Percentiles rank a stretch among this genome's conserved stretches.
phyloP scores from a whole-genome alignment of 352 stramenopile genomes.

The Globisporangium carolinianum region DNA sequence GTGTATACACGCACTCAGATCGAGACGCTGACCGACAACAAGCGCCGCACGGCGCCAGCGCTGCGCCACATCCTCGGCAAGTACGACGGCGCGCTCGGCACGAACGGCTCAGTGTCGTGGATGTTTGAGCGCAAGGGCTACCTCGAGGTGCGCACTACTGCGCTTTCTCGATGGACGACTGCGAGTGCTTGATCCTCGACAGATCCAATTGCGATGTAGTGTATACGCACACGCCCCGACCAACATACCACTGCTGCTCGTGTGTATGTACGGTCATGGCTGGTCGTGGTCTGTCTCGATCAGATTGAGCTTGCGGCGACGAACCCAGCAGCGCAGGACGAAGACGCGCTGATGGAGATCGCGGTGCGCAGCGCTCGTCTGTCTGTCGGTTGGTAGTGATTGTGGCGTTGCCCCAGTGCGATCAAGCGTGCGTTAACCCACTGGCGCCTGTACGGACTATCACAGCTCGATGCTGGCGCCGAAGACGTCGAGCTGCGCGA shows the following conservation, averaged over 20 bases:
- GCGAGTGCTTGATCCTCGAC: too few relatives aligned
- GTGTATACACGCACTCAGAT: conserved; percentile 28
- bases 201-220: too few relatives aligned
- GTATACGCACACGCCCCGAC: too few relatives aligned
- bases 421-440: neutral
- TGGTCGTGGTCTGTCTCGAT: neutral
- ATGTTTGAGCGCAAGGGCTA: conserved; percentile 85
- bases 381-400: neutral
- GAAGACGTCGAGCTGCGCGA: conserved; percentile 68
- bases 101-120: conserved; percentile 75
- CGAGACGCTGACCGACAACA: conserved; percentile 82
- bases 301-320: conserved; percentile 32
- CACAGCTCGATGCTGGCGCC: conserved; percentile 58
- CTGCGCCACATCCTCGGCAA: conserved; percentile 74
- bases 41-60: conserved; percentile 70
- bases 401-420: too few relatives aligned
- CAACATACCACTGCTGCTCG: neutral
- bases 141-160: conserved; percentile 37
- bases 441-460: too few relatives aligned
- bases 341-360: conserved; percentile 72
- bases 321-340: conserved; percentile 28
- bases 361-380: conserved; percentile 27
- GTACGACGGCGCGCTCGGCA: conserved; percentile 52
- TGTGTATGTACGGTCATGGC: conserved; percentile 1
- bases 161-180: too few relatives aligned